Evolutionary conservation across 1,139 yeast species (phyloP).

Genomic region (Yamadazyma taylorii): DNA sequence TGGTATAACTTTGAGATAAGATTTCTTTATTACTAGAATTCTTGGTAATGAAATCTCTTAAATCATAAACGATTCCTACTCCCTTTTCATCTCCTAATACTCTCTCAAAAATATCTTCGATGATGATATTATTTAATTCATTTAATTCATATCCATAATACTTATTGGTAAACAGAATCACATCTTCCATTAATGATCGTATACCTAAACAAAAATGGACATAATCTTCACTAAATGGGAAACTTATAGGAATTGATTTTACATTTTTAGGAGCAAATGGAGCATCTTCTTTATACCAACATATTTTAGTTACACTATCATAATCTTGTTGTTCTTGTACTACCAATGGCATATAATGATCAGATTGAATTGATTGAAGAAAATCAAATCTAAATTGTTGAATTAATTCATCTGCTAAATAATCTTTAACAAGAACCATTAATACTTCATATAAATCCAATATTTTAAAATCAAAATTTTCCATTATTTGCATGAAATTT

Average conservation of each 20-base stretch:
- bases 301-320: conserved; percentile 58
- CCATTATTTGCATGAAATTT: conserved; percentile 73
- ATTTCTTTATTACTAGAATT: conserved; percentile 82
- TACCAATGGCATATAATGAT: conserved; percentile 85
- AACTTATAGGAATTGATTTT: conserved; percentile 57
- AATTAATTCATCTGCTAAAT: conserved; percentile 57
- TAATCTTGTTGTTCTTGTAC: conserved; percentile 61
- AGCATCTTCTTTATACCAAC: conserved; percentile 69
- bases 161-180: conserved; percentile 62
- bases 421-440: conserved; percentile 55
- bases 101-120: conserved; percentile 65
- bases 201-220: conserved; percentile 81
- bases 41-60: conserved; percentile 57
- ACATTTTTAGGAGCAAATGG: conserved; percentile 40
- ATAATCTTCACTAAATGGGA: conserved; percentile 89
- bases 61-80: conserved; percentile 64
- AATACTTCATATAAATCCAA: conserved; percentile 63
- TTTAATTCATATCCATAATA: conserved; percentile 55
- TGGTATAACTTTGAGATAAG: conserved; percentile 83
- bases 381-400: conserved; percentile 64
- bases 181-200: conserved; percentile 61
- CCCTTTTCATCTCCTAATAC: conserved; percentile 55
- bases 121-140: conserved; percentile 47
- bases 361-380: conserved; percentile 63
- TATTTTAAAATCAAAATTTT: conserved; percentile 64